Base-by-base conservation (phyloP, 2,329 filamentous ascomycete species). In the Metarhizium robertsii region DNA sequence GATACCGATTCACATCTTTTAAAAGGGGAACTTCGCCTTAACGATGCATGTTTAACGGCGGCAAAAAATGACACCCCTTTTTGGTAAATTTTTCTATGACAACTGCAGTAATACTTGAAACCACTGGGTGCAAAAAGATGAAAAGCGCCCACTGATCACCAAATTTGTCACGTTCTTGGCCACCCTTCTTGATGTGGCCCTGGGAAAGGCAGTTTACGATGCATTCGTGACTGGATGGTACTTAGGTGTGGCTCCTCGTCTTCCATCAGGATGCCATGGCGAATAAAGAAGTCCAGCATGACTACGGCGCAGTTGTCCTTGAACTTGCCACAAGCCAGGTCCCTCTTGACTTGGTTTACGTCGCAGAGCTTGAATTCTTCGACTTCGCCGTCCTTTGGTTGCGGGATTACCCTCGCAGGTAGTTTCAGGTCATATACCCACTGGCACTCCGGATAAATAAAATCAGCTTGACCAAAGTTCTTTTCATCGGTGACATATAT, bases 281-380 rank as follows among this genome's bases (percentile, higher is more conserved):
- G 81, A 61, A 95, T 78, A 67, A 99, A 88, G 73, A 97, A 99
- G 69, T 97, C 91, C 49, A 96, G 72, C 67, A 94, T 73, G 50
- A 95, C 82, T 56, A 94, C 69, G 14, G 88, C 87, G 70, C 92
- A 96, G 69, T 97, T 97, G 2, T 92, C 88, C 76, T 99, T 99
- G 76, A 92, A 99, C 62, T 86, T 81, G 14, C 88, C 90, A 53
- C 76, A 74, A 16, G 78, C 79, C 65, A 99, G 73, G 48, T 86
- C 84, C 56, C 78, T 75, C 69, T 85, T 81, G 48, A 95, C 82
- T 70, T 95, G 81, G n/a, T 87, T 81, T 45, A 96, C 78, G 1
- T 79, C 84, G 80, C 84, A 85, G 56, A 96, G 76, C 66, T 83
- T 80, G 68, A 97, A 97, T 58, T 84, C 82, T 65, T 91, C 89